phyloP scores from a whole-genome alignment of 306 rosid genomes.

The Medicago ruthenica region DNA sequence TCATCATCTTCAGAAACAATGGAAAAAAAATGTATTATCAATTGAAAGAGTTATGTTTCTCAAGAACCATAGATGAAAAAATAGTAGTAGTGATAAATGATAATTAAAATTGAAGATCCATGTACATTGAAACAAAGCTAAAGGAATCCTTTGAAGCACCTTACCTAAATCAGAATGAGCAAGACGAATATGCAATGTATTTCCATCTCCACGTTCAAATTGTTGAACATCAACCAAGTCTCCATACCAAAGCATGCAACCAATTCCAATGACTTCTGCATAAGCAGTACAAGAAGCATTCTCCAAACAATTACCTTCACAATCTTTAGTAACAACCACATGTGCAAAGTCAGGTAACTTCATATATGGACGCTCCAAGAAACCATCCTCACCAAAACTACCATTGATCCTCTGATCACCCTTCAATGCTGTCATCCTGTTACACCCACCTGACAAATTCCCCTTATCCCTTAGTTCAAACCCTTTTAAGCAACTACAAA shows the following conservation, averaged over 20 bases:
- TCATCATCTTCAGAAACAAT: too few species aligned
- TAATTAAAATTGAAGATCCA: background rate
- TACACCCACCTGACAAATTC: slow-evolving; percentile 68
- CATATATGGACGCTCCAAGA: slow-evolving; percentile 31
- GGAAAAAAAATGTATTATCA: too few species aligned
- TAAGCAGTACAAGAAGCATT: slow-evolving; percentile 65
- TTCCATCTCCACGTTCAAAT: slow-evolving; percentile 49
- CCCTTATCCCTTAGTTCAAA: slow-evolving; percentile 50
- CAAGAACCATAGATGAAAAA: slow-evolving; percentile 20
- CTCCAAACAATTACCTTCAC: slow-evolving; percentile 52
- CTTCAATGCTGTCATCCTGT: slow-evolving; percentile 55
- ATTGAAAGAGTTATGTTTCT: slow-evolving; percentile 22
- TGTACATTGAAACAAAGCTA: background rate
- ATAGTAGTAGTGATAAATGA: background rate
- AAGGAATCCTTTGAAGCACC: slow-evolving; percentile 5
- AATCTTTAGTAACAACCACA: slow-evolving; percentile 26
- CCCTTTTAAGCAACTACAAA: slow-evolving; percentile 67
- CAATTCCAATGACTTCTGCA: slow-evolving; percentile 64
- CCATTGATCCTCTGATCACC: slow-evolving; percentile 44
- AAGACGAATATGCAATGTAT: slow-evolving; percentile 57
- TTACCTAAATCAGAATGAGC: slow-evolving; percentile 67
- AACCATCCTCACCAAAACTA: slow-evolving; percentile 62
- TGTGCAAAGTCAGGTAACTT: slow-evolving; percentile 81
- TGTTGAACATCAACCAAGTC: slow-evolving; percentile 60
- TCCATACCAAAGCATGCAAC: slow-evolving; percentile 72